These are phyloP conservation scores for Arxiozyma bovina DNA, from an alignment of 1,139 yeast genomes.

Conservation along the genomic window DNA sequence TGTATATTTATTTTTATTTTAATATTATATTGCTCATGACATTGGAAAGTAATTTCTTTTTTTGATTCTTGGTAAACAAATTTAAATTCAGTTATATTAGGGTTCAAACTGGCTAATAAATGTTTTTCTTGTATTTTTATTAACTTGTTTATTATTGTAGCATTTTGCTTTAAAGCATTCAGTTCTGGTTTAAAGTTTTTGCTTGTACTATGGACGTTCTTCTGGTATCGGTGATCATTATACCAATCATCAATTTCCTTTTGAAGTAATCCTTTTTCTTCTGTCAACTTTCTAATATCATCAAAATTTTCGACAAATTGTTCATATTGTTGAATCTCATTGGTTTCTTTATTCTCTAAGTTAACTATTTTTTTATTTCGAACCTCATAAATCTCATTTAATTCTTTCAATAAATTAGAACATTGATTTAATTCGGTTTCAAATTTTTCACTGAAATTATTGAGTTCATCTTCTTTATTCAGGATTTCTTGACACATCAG, in stretches of 20 bases:
- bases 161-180: background rate
- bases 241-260: constrained; percentile 2
- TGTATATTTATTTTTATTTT: background rate
- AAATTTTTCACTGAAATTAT: constrained; percentile 20
- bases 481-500: constrained; percentile 14
- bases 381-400: constrained; percentile 14
- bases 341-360: constrained; percentile 7
- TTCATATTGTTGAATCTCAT: constrained; percentile 4
- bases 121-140: background rate
- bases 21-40: background rate
- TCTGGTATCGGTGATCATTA: background rate
- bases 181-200: background rate
- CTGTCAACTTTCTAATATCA: background rate
- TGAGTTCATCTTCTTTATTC: constrained; percentile 18
- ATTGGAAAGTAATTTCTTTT: constrained; percentile 1
- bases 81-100: background rate
- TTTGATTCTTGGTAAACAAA: background rate
- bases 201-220: constrained; percentile 4
- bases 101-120: background rate
- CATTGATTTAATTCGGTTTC: constrained; percentile 23
- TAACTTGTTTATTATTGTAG: background rate
- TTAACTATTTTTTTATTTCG: constrained; percentile 5
- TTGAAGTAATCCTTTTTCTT: background rate
- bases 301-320: constrained; percentile 5
- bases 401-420: constrained; percentile 18